A percentile compares a stretch with the other conserved stretches of the same genome.
These are phyloP conservation scores for Pistacia atlantica DNA, from an alignment of 345 rosid genomes.

Conservation along the genomic window DNA sequence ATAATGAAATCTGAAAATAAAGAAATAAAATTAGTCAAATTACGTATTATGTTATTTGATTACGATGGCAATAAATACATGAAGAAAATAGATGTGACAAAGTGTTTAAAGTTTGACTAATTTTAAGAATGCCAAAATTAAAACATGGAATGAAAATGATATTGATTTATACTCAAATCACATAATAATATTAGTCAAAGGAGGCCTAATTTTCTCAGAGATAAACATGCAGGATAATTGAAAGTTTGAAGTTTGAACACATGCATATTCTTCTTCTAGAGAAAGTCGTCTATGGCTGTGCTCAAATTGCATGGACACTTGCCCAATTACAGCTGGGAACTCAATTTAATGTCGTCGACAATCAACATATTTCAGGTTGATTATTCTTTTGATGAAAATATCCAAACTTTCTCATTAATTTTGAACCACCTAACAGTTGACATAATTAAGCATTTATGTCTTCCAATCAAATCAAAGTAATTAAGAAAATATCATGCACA, in stretches of 20 bases:
- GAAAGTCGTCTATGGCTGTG: background rate
- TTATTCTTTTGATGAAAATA: no score
- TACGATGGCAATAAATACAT: no score
- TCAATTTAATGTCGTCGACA: no score
- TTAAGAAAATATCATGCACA: background rate
- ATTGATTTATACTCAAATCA: background rate
- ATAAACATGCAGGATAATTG: background rate
- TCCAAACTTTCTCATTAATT: no score
- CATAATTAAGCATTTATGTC: no score
- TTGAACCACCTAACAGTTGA: no score
- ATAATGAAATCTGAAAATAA: no score
- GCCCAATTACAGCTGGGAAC: background rate
- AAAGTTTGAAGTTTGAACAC: background rate
- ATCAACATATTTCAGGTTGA: background rate
- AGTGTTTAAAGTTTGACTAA: background rate
- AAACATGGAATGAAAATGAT: background rate
- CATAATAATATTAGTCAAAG: background rate
- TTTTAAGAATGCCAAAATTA: background rate
- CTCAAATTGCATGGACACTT: background rate
- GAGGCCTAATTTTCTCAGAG: background rate
- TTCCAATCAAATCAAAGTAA: no score
- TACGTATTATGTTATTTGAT: no score
- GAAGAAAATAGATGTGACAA: no score
- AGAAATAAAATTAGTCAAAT: no score
- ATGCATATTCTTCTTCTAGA: no score